Conservation (phyloP, 345 rosid species). For the Carallia brachiata region DNA sequence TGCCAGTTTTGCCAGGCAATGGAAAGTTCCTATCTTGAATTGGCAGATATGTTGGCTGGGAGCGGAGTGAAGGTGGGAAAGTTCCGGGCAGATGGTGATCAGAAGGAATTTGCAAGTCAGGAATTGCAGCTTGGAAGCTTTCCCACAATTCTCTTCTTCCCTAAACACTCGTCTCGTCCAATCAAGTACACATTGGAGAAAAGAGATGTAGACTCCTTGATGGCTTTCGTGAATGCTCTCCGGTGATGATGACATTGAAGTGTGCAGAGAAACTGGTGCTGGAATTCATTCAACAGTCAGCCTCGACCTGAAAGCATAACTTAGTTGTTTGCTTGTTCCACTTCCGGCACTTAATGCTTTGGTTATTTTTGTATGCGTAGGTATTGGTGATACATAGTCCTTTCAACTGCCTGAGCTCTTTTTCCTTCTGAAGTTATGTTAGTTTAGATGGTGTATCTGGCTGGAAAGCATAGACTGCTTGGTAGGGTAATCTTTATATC, state of each 20-base stretch:
- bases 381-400: not conserved
- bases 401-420: not conserved
- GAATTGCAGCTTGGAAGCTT: constrained; percentile 82
- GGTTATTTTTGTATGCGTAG: constrained; percentile 3
- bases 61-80: constrained; percentile 87
- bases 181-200: constrained; percentile 83
- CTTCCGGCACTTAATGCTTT: not conserved
- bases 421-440: not conserved
- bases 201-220: constrained; percentile 85
- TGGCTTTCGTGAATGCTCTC: constrained; percentile 75
- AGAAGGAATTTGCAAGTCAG: constrained; percentile 73
- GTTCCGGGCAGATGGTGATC: constrained; percentile 75
- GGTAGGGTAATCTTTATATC: no score
- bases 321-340: constrained; percentile 6
- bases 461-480: no score
- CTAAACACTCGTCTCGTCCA: constrained; percentile 58
- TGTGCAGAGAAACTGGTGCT: not conserved
- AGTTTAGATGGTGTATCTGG: not conserved
- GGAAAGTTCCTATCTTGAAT: constrained; percentile 69
- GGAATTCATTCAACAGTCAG: not conserved
- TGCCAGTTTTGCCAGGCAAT: constrained; percentile 90
- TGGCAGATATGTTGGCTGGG: constrained; percentile 69
- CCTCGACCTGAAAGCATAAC: not conserved
- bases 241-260: constrained; percentile 34
- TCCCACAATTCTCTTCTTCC: constrained; percentile 80